Conservation (phyloP, 2,329 filamentous ascomycete species). For the Sordariomycetes sp. region DNA sequence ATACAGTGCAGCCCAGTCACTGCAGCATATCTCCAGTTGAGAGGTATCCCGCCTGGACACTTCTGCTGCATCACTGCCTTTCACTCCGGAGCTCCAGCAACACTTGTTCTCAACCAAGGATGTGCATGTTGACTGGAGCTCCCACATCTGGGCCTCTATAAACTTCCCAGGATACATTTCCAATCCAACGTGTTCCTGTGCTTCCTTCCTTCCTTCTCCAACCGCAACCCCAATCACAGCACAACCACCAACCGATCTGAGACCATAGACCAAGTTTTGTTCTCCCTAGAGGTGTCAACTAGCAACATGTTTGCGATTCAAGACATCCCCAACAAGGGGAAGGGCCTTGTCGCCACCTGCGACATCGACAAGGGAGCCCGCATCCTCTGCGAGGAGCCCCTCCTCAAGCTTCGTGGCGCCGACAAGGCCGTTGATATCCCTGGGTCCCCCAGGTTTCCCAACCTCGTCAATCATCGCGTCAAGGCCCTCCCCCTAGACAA, state of each 20-base stretch:
- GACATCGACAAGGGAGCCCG: constrained; percentile 9
- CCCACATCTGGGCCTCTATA: no score
- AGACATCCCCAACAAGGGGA: constrained; percentile 7
- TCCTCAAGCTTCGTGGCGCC: not conserved
- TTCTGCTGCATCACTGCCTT: no score
- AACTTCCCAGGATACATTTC: no score
- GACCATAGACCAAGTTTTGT: no score
- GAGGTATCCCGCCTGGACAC: no score
- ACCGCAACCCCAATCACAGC: not conserved
- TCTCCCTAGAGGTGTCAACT: no score
- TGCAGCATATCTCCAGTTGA: no score
- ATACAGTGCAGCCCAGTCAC: no score
- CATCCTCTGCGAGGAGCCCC: constrained; percentile 8
- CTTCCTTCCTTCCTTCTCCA: not conserved
- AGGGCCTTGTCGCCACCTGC: constrained; percentile 6
- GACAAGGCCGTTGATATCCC: not conserved
- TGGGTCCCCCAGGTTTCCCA: not conserved
- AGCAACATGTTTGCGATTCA: not conserved
- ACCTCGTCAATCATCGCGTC: not conserved
- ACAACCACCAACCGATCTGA: not conserved
- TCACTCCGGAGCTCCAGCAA: no score
- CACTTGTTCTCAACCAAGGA: no score
- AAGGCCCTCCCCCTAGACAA: not conserved
- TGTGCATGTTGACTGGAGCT: no score
- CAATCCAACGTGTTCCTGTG: no score